A percentile compares a stretch with the other conserved stretches of the same genome.
Conservation (phyloP, 495 filamentous ascomycete species). For the Chaetomidium leptoderma region DNA sequence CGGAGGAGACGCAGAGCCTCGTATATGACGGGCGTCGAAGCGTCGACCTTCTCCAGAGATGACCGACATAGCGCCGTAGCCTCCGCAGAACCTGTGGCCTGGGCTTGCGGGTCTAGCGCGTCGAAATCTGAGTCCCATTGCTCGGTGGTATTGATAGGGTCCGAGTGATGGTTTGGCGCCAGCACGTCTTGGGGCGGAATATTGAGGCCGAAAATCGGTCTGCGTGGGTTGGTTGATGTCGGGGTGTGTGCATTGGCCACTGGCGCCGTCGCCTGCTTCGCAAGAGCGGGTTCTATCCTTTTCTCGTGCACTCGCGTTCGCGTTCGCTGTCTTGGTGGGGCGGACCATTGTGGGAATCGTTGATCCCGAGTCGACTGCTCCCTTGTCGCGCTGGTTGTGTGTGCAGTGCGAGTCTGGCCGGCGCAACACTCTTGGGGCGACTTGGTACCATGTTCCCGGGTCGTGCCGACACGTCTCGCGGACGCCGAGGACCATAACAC, state of each 20-base stretch:
- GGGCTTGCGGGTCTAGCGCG: too few relatives aligned
- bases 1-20: constrained; percentile 40
- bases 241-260: too few relatives aligned
- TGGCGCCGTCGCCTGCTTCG: too few relatives aligned
- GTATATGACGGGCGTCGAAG: constrained; percentile 41
- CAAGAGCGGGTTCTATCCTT: not conserved
- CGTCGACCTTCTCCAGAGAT: not conserved
- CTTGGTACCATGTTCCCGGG: not conserved
- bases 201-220: too few relatives aligned
- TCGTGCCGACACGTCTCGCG: not conserved
- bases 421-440: not conserved
- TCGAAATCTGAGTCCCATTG: too few relatives aligned
- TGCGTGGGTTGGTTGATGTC: too few relatives aligned
- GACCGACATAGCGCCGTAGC: not conserved
- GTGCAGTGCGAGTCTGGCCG: not conserved
- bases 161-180: too few relatives aligned
- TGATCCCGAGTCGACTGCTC: not conserved
- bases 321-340: not conserved
- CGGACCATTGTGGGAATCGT: not conserved
- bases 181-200: too few relatives aligned
- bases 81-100: not conserved
- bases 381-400: not conserved
- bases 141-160: too few relatives aligned
- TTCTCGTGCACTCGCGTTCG: not conserved
- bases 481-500: constrained; percentile 8